Percentiles rank a stretch among this genome's conserved stretches.
These are phyloP conservation scores for Exidia glandulosa DNA, from an alignment of 768 basidiomycete genomes.

Conservation along the genomic window DNA sequence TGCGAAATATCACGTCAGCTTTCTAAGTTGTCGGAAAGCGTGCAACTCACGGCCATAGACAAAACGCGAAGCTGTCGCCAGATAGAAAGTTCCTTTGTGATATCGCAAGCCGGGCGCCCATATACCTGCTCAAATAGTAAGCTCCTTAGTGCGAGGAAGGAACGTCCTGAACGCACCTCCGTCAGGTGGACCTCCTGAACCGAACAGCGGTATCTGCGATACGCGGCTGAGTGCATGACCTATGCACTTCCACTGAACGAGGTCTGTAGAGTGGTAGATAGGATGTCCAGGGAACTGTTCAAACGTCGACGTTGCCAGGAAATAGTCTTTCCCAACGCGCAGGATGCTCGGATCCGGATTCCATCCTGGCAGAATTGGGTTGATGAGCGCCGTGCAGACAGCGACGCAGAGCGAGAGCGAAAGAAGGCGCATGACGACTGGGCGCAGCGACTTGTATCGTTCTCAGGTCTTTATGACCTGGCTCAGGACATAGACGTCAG, in stretches of 20 bases:
- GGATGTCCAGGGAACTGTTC: constrained; percentile 17
- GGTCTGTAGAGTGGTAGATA: constrained; percentile 13
- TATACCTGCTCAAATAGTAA: neutral
- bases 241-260: constrained; percentile 13
- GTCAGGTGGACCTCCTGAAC: neutral
- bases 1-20: neutral
- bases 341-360: constrained; percentile 17
- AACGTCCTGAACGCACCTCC: neutral
- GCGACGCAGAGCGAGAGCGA: neutral
- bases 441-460: no score
- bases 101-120: neutral
- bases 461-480: neutral
- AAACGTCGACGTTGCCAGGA: constrained; percentile 15
- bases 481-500: neutral
- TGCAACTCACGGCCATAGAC: neutral
- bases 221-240: constrained; percentile 7
- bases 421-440: neutral
- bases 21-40: neutral
- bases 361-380: neutral
- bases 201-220: neutral
- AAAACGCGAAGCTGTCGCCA: neutral
- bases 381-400: neutral
- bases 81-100: neutral
- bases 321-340: constrained; percentile 11
- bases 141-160: neutral